phyloP scores from a whole-genome alignment of 345 rosid species.

The Barbarea vulgaris region DNA sequence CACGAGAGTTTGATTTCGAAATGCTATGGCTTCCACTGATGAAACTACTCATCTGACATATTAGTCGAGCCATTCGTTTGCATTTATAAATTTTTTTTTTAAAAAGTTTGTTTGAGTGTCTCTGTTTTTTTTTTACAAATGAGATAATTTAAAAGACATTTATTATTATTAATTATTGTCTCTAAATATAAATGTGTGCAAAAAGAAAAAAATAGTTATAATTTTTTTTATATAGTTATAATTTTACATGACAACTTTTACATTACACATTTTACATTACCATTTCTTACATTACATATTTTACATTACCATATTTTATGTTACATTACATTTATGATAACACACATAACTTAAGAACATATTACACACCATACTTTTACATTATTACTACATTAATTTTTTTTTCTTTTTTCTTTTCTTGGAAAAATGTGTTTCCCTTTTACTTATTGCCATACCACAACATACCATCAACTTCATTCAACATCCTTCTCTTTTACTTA shows the following conservation, averaged over 20 bases:
- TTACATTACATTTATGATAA: too few species aligned
- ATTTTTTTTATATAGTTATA: not conserved
- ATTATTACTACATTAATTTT: too few species aligned
- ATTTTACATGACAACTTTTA: too few species aligned
- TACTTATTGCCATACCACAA: conserved; percentile 1
- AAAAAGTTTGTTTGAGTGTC: not conserved
- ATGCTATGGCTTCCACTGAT: too few species aligned
- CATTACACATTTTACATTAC: not conserved
- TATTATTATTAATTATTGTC: not conserved
- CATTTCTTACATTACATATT: too few species aligned
- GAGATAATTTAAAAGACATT: not conserved
- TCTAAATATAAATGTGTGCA: not conserved
- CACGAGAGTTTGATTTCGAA: not conserved
- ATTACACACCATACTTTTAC: not conserved
- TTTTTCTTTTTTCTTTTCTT: too few species aligned
- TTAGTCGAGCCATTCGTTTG: not conserved
- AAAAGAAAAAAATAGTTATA: not conserved
- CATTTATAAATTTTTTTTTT: not conserved
- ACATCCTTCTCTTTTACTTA: not conserved
- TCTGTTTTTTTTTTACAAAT: not conserved
- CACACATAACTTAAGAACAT: not conserved
- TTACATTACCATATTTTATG: not conserved
- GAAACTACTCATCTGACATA: too few species aligned
- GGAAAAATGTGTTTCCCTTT: not conserved
- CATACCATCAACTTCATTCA: conserved; percentile 18